Evolutionary conservation across 2,329 filamentous ascomycete species (phyloP).

Genomic region (Neonectria punicea): DNA sequence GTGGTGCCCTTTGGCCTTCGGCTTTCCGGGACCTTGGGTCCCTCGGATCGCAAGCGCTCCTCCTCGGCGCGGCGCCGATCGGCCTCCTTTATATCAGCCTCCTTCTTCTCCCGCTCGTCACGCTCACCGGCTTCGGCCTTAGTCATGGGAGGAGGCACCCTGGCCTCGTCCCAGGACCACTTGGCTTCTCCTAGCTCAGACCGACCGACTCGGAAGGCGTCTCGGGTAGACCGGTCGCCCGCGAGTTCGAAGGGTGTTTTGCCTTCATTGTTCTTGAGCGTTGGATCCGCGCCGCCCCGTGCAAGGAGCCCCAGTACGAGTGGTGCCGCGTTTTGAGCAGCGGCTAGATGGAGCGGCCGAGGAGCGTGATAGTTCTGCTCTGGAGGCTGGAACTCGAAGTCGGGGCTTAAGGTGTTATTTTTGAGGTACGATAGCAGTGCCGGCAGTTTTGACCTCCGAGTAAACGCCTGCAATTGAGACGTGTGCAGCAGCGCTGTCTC

Average conservation of each 20-base stretch:
- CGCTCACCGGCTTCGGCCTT: conserved; percentile 77
- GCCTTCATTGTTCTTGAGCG: conserved; percentile 75
- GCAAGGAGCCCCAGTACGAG: conserved; percentile 81
- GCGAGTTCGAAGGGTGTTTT: conserved; percentile 88
- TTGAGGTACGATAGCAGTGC: conserved; percentile 86
- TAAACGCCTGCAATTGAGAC: conserved; percentile 85
- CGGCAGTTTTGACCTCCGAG: conserved; percentile 89
- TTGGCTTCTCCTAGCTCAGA: conserved; percentile 79
- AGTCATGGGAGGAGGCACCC: conserved; percentile 77
- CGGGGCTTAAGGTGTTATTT: conserved; percentile 75
- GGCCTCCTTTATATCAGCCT: conserved; percentile 74
- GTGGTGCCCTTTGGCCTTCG: conserved; percentile 64
- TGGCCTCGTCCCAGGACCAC: conserved; percentile 83
- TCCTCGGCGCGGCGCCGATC: conserved; percentile 79
- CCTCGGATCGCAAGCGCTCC: conserved; percentile 75
- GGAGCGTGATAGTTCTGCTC: conserved; percentile 82
- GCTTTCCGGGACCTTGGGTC: conserved; percentile 63
- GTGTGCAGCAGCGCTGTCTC: conserved; percentile 86
- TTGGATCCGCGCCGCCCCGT: conserved; percentile 81
- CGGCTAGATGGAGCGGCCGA: conserved; percentile 86
- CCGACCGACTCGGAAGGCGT: conserved; percentile 91
- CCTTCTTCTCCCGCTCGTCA: conserved; percentile 74
- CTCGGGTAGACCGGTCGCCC: conserved; percentile 85
- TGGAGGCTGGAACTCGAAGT: conserved; percentile 80
- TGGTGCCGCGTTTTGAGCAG: conserved; percentile 80